Percentiles rank a stretch among this genome's conserved stretches.
Evolutionary conservation across 2,329 filamentous ascomycete genomes (phyloP).

Genomic region (Nannizziopsis arthrosporioides): DNA sequence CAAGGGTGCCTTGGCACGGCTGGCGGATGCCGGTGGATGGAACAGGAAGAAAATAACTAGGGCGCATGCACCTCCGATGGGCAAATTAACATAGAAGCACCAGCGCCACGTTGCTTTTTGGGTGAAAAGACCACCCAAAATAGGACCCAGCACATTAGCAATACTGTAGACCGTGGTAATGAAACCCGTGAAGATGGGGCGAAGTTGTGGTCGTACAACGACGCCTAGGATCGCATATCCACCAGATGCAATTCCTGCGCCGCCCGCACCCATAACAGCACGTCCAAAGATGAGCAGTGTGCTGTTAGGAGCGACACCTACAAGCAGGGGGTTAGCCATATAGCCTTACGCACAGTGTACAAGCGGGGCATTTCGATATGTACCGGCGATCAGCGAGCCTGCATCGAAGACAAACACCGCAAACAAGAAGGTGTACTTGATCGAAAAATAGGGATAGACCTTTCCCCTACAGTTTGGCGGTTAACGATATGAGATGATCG

Average conservation of each 20-base stretch:
- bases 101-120: slow-evolving; percentile 30
- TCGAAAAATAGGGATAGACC: slow-evolving; percentile 32
- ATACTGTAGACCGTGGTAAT: slow-evolving; percentile 30
- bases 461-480: slow-evolving; percentile 21
- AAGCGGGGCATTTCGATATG: not conserved
- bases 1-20: not conserved
- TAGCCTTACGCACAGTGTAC: not conserved
- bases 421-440: slow-evolving; percentile 33
- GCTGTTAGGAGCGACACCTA: slow-evolving; percentile 32
- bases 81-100: slow-evolving; percentile 3
- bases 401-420: slow-evolving; percentile 33
- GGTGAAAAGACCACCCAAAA: slow-evolving; percentile 50
- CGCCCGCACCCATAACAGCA: slow-evolving; percentile 25
- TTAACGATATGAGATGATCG: slow-evolving; percentile 21
- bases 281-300: slow-evolving; percentile 30
- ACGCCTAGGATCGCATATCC: slow-evolving; percentile 23
- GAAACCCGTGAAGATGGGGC: slow-evolving; percentile 25
- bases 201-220: slow-evolving; percentile 16
- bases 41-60: slow-evolving; percentile 24
- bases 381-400: slow-evolving; percentile 30
- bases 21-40: slow-evolving; percentile 5
- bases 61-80: slow-evolving; percentile 22
- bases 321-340: too few species aligned
- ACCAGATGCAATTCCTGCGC: slow-evolving; percentile 30
- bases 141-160: slow-evolving; percentile 31